Evolutionary conservation across 805 yeast genomes (phyloP), one percentile per base, ranked within the genome.

Genomic region (Saturnispora galanensis): DNA sequence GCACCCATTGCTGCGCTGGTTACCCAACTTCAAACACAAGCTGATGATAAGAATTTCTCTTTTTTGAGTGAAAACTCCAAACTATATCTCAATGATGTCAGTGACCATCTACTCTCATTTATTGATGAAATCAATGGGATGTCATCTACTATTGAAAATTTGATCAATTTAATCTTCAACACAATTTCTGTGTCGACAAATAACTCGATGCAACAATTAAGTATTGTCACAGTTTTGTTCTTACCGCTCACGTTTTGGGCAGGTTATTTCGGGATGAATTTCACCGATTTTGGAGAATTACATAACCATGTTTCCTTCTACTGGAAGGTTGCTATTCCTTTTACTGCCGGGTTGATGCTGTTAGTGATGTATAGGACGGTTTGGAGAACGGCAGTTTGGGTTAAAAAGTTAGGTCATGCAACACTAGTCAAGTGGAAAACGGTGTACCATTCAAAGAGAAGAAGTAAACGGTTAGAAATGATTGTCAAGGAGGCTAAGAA

Each of bases 261-360:
- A 1, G 81, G 82, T 10, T 77, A 75, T 53, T 77, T 73, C 46
- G 79, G 79, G 13, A 74, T 74, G 79, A 74, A 74, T 52, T 74
- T 74, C 53, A 56, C 59, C 26, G 47, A 54, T 6, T 74, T 74
- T 49, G 64, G 63, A 3, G 66, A 68, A 40, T 55, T 74, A 35
- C 52, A 64, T 12, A 47, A 61, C 31, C 59, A 62, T 31, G 73
- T 69, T 3, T 52, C 56, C 5, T 71, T 67, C 51, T 74, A 72
- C 53, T 74, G 79, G 79, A 56, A 61, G 11, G 56, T 74, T 8
- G 71, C 76, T 1, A 45, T 65, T 1, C 71, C 72, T 0, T 69
- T 69, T 52, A 63, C 68, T 40, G 57, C 54, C 31, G 69, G 57
- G 0, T 50, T 69, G 44, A 46, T 67, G 47, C 30, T 63, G 5